phyloP scores from a whole-genome alignment of 2,329 filamentous ascomycete species.

The Thielaviopsis ethacetica region DNA sequence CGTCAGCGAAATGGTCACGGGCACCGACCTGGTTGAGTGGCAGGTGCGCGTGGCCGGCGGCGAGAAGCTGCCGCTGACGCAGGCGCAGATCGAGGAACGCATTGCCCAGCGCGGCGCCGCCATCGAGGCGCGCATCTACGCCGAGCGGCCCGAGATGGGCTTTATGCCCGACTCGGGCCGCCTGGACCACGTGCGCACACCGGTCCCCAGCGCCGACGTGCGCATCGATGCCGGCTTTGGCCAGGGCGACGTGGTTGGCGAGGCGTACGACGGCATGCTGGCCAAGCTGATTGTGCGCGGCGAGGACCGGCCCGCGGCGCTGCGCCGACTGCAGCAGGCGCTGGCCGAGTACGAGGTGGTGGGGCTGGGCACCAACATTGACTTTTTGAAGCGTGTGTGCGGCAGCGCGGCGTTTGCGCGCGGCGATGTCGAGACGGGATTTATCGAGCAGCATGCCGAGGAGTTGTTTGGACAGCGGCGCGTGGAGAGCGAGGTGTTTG shows the following conservation, averaged over 20 bases:
- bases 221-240: slow-evolving; percentile 90
- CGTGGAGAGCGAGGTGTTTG: slow-evolving; percentile 41
- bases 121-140: slow-evolving; percentile 92
- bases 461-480: slow-evolving; percentile 60
- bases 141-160: slow-evolving; percentile 78
- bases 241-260: slow-evolving; percentile 78
- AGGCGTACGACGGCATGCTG: slow-evolving; percentile 97
- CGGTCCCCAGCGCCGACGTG: slow-evolving; percentile 51
- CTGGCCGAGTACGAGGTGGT: slow-evolving; percentile 84
- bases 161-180: slow-evolving; percentile 91
- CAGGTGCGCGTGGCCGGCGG: slow-evolving; percentile 62
- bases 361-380: slow-evolving; percentile 85
- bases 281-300: slow-evolving; percentile 90
- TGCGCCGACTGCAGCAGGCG: slow-evolving; percentile 66
- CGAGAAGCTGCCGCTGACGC: slow-evolving; percentile 38
- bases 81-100: slow-evolving; percentile 50
- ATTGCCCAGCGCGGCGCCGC: slow-evolving; percentile 69
- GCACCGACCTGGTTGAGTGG: slow-evolving; percentile 76
- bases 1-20: slow-evolving; percentile 59
- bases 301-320: slow-evolving; percentile 58
- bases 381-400: slow-evolving; percentile 84
- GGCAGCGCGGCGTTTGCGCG: slow-evolving; percentile 64
- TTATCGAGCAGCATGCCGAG: slow-evolving; percentile 70
- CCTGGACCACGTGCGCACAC: slow-evolving; percentile 67
- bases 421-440: slow-evolving; percentile 87